Percentiles rank a stretch among this genome's conserved stretches.
phyloP scores from a whole-genome alignment of 768 basidiomycete genomes.

The Rhodotorula sphaerocarpa region DNA sequence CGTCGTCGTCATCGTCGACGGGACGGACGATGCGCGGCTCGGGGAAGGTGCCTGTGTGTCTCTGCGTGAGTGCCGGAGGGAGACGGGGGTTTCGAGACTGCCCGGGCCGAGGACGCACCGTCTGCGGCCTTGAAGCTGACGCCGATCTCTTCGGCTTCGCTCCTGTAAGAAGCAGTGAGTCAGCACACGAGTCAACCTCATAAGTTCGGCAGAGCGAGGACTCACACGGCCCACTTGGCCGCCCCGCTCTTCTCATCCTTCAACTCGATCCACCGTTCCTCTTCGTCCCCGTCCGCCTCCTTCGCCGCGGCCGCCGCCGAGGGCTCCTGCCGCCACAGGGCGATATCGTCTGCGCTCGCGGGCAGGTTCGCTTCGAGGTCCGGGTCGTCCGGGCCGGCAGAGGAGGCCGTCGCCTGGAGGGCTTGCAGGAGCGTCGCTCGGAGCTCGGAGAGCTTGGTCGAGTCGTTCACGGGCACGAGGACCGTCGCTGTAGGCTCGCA shows the following conservation, averaged over 20 bases:
- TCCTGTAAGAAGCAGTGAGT: not conserved
- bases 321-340: slow-evolving; percentile 23
- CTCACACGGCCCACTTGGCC: slow-evolving; percentile 33
- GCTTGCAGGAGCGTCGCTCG: slow-evolving; percentile 10
- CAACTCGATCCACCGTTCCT: slow-evolving; percentile 23
- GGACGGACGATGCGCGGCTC: slow-evolving; percentile 13
- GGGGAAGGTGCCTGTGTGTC: slow-evolving; percentile 27
- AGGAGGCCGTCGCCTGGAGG: not conserved
- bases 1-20: slow-evolving; percentile 23
- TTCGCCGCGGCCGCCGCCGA: not conserved
- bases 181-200: not conserved
- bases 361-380: slow-evolving; percentile 7
- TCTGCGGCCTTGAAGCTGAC: slow-evolving; percentile 20
- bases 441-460: slow-evolving; percentile 18
- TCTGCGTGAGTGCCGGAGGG: rapidly evolving
- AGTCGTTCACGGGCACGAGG: slow-evolving; percentile 19
- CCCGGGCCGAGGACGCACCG: slow-evolving; percentile 1
- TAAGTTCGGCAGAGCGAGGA: not conserved
- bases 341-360: slow-evolving; percentile 3
- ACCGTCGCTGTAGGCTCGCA: slow-evolving; percentile 29
- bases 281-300: slow-evolving; percentile 1
- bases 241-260: slow-evolving; percentile 28
- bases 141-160: slow-evolving; percentile 26
- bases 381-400: not conserved
- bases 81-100: not conserved